These are phyloP conservation scores for Nitzschia sp. DNA, from an alignment of 108 stramenopile species.

Conservation along the genomic window DNA sequence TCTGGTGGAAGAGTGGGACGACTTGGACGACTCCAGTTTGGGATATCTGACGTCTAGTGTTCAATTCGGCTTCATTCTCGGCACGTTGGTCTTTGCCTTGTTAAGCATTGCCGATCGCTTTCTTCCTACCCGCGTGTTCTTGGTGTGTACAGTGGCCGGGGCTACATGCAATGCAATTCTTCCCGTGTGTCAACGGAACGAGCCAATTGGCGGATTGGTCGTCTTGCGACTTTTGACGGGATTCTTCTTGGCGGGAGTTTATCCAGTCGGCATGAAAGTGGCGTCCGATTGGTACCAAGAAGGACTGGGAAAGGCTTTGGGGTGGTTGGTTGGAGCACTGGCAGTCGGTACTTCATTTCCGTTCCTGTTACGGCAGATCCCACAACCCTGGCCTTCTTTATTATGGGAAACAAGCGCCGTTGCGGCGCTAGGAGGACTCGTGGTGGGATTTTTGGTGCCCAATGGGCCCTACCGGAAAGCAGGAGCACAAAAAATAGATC, in stretches of 20 bases:
- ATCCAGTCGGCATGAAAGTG: conserved; percentile 54
- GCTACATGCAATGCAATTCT: conserved; percentile 29
- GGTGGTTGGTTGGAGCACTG: conserved; percentile 40
- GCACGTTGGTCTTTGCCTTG: conserved; percentile 36
- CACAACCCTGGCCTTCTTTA: conserved; percentile 21
- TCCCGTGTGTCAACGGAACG: background rate
- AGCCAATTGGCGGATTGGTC: conserved; percentile 21
- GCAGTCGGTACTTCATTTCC: conserved; percentile 42
- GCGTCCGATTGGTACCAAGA: conserved; percentile 33
- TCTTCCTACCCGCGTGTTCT: conserved; percentile 32
- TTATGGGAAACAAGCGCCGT: conserved; percentile 22
- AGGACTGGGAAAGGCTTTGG: conserved; percentile 41
- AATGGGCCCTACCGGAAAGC: conserved; percentile 27
- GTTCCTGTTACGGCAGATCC: conserved; percentile 29
- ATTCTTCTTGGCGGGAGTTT: conserved; percentile 41
- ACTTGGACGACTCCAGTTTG: conserved; percentile 9
- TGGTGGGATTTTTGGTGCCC: conserved; percentile 19
- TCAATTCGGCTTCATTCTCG: conserved; percentile 47
- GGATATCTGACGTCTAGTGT: conserved; percentile 33
- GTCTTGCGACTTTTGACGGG: conserved; percentile 34
- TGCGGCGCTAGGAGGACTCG: conserved; percentile 21
- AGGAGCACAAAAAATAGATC: conserved; percentile 14
- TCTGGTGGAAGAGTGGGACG: conserved; percentile 23
- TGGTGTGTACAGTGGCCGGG: conserved; percentile 14
- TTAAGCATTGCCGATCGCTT: conserved; percentile 41